Evolutionary conservation across 2,329 filamentous ascomycete species (phyloP), one percentile per base, ranked within the genome.

Genomic region (Sordariomycetes sp.): DNA sequence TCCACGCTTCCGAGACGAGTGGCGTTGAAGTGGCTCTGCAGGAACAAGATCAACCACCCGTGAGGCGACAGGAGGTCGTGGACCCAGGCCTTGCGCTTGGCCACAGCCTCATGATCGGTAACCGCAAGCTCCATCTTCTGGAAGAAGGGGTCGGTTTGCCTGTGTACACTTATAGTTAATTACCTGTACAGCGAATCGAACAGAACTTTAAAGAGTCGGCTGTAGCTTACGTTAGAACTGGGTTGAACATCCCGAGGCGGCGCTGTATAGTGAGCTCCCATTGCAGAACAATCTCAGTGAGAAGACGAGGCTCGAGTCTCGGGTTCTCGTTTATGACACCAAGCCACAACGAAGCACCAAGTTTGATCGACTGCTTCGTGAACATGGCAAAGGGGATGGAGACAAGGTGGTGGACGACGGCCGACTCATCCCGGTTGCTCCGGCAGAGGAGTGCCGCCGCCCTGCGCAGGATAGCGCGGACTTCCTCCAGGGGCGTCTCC

Each of bases 301-400:
- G 74, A 59, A 99, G 84, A 61, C 91, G 86, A 10, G 93, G 82
- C 70, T 96, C 91, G 71, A 97, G 86, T 59, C 83, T 82, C 2
- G 92, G 89, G 66, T 96, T 97, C 70, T 99, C 94, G 65, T 97
- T 94, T 66, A 97, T 95, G 16, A 97, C 89, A 28, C 94, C 94
- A 61, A 97, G 84, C 94, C 94, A 99, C 7, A 99, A 76, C 3
- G 94, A 97, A 40, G 97, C 88, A 6, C 94, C 95, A 55, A 97
- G 83, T 68, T 96, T 96, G 69, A 99, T 94, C 1, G 92, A 94
- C 66, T 96, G 89, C 69, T 96, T 96, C 5, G 88, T 95, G 69
- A 99, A 97, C 53, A 96, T 83, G 48, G 84, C 82, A 71, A 99
- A 99, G 0, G 94, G 95, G 61, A 99, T 94, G 64, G 84, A 87